Conservation (phyloP, 345 rosid genomes). For the Ricinus communis region DNA sequence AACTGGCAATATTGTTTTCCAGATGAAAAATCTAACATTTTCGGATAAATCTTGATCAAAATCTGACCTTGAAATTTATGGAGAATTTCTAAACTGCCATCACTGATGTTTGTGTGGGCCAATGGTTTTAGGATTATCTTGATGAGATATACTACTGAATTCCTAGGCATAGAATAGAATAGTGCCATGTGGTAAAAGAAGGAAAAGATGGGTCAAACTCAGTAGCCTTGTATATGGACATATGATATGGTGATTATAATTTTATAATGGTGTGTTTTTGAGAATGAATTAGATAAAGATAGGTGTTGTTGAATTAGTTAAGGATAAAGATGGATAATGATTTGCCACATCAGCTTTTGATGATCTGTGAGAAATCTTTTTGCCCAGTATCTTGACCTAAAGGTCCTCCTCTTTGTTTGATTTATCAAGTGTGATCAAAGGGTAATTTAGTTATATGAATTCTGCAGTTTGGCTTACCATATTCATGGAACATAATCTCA, state of each 20-base stretch:
- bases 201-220: background rate
- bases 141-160: background rate
- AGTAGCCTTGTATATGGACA: background rate
- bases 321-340: constrained; percentile 2
- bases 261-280: no score
- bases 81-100: constrained; percentile 15
- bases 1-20: no score
- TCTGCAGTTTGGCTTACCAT: no score
- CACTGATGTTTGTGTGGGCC: background rate
- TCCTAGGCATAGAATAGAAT: no score
- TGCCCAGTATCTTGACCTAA: no score
- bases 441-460: no score
- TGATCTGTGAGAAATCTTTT: background rate
- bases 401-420: no score
- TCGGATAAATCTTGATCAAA: background rate
- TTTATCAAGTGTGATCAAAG: no score
- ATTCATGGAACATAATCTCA: no score
- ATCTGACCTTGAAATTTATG: background rate
- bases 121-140: background rate
- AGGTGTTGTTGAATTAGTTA: background rate
- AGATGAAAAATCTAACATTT: no score
- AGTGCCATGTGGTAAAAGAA: no score
- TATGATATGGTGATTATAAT: background rate
- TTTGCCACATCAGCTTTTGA: constrained; percentile 8
- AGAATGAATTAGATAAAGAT: no score